Base-by-base conservation (phyloP, 73 alveolate genomes). In the Tetrahymena borealis region DNA sequence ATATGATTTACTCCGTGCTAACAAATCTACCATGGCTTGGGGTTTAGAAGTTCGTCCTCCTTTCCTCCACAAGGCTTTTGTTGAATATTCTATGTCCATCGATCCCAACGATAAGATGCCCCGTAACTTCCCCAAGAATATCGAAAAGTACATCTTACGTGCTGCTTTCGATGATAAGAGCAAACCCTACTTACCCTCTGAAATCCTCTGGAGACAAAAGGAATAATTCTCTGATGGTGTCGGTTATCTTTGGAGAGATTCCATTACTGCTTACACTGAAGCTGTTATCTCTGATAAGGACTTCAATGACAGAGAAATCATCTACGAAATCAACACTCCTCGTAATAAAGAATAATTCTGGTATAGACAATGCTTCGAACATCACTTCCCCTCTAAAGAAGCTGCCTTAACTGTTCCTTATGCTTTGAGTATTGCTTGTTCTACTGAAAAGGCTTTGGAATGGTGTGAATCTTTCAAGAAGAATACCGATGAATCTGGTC, bases 221-320 rank as follows among this genome's bases (percentile, higher is more conserved):
- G 98, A 97, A 94, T 94, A 95, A 85, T 97, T 97, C 42, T 94
- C 98, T 78, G 98, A 97, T 90, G 99, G 99, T 13, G 99, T 97
- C 77, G 98, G 99, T 38, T 97, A 97, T 91, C 91, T 90, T 85
- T 97, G 98, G 99, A 97, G 94, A 78, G 97, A 97, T 78, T 95
- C 97, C 42, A 91, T 97, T 91, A 96, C 93, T 6, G 92, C 77
- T 38, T 38, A 38, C 18, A 91, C 96, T 11, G 95, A 94, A 39
- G 35, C 78, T 33, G 43, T 91, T 32, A 78, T 94, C 16, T 78
- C 97, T 6, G 98, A 96, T 91, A 92, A 95, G 41, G 97, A 95
- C 35, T 92, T 94, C 42, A 41, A 38, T 24, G 38, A 90, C 85
- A 91, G 91, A 78, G 90, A 93, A 39, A 79, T 35, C 39, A 93